A percentile compares a stretch with the other conserved stretches of the same genome.
Conservation (phyloP, 1,284 basidiomycete species). For the Xerocomus minutiporus region DNA sequence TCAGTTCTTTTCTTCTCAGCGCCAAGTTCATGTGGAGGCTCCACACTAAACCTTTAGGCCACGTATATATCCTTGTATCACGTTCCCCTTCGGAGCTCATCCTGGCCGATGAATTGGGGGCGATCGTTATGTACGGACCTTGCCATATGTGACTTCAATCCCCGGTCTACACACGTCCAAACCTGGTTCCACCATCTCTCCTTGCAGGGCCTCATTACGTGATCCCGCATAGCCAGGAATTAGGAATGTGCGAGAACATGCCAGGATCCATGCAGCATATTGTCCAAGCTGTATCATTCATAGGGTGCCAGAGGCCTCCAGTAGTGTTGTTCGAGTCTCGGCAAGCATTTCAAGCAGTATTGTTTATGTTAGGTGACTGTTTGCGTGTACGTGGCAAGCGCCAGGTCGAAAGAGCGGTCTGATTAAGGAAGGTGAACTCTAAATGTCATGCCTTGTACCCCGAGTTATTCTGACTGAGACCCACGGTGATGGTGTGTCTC, state of each 20-base stretch:
- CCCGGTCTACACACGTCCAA: background rate
- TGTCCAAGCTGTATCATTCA: background rate
- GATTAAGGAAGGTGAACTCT: background rate
- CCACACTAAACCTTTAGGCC: background rate
- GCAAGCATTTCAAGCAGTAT: background rate
- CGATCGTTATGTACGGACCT: background rate
- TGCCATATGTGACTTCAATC: background rate
- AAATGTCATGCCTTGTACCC: background rate
- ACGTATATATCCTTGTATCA: background rate
- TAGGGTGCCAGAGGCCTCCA: background rate
- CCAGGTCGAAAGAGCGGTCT: background rate
- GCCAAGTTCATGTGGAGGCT: slow-evolving; percentile 4
- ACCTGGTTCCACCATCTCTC: background rate
- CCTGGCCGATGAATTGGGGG: background rate
- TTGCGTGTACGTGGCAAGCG: slow-evolving; percentile 2
- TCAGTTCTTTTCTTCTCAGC: background rate
- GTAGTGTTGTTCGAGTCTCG: slow-evolving; percentile 2
- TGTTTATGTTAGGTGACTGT: background rate
- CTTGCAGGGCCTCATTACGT: slow-evolving; percentile 17
- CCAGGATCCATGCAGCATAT: background rate
- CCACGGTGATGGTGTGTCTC: background rate
- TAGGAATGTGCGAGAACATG: slow-evolving; percentile 7
- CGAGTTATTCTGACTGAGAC: slow-evolving; percentile 1
- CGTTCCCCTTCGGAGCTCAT: background rate
- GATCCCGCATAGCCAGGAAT: slow-evolving; percentile 1